Conservation (phyloP, 257 asterid species). For the Jacaranda copaia region DNA sequence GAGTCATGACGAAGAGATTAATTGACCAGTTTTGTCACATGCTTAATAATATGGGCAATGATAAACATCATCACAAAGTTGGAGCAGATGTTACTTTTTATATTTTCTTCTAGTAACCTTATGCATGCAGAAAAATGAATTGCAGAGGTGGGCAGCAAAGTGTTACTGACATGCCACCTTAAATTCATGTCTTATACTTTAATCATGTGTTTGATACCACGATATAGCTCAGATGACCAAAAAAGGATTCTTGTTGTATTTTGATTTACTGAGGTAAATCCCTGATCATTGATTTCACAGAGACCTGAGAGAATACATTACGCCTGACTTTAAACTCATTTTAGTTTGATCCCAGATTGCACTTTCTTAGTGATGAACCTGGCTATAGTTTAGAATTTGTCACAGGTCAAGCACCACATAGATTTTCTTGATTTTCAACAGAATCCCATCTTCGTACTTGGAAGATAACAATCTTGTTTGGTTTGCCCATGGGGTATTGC, state of each 20-base stretch:
- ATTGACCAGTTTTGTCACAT: too few species aligned
- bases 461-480: neutral
- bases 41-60: too few species aligned
- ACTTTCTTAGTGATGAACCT: neutral
- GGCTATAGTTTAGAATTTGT: neutral
- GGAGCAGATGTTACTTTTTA: too few species aligned
- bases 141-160: too few species aligned
- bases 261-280: neutral
- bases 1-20: too few species aligned
- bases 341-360: neutral
- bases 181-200: neutral
- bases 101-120: too few species aligned
- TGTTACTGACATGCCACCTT: neutral
- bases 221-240: neutral
- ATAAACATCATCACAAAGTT: too few species aligned
- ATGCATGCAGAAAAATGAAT: too few species aligned
- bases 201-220: neutral
- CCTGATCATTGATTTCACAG: too few species aligned
- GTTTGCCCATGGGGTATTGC: neutral
- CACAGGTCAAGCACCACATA: neutral
- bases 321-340: neutral
- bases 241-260: neutral
- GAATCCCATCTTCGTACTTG: neutral
- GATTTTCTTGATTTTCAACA: neutral
- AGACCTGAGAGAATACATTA: neutral